Evolutionary conservation across 139 green algal genomes (phyloP), one percentile per base, ranked within the genome.

Genomic region (Coelastrella sp.): DNA sequence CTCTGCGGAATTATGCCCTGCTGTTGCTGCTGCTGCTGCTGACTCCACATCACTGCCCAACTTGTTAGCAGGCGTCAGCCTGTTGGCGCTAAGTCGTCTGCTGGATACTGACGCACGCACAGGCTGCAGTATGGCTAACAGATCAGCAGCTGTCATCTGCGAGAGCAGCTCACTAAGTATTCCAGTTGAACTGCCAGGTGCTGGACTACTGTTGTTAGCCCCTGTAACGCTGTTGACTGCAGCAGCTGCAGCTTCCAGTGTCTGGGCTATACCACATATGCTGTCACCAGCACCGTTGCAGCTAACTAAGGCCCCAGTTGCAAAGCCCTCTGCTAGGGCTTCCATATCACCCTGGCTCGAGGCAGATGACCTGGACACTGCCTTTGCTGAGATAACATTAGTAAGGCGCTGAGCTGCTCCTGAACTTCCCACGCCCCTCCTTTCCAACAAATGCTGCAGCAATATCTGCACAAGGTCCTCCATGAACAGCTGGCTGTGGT

Each of bases 401-500:
- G 80, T 25, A 65, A 88, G 83, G 8, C 66, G 83, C 63, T 22
- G 11, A 15, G 83, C 83, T 60, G 83, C 83, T 6, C 83, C 83
- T 19, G 65, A 12, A 19, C 83, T 66, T 25, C 83, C 83, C 17
- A 88, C 25, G 24, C 83, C 83, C 61, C 60, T 63, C 14, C 65
- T 70, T 27, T 88, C 83, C 35, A 88, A 27, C 65, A 88, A 7
- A 12, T 88, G 83, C 61, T 61, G 63, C 83, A 88, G 66, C 35
- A 90, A 65, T 1, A 61, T 70, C 56, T 70, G 27, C 49, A 89
- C 73, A 4, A 93, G 61, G 11, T 85, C 80, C 11, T 63, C 65
- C 65, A 95, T 58, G 72, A 95, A 96, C 27, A 61, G 58, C 8
- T 60, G 12, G 27, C 78, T 90, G 68, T 95, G 93, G 66, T 92